Evolutionary conservation across 257 asterid genomes (phyloP).

Genomic region (Przewalskia tangutica): DNA sequence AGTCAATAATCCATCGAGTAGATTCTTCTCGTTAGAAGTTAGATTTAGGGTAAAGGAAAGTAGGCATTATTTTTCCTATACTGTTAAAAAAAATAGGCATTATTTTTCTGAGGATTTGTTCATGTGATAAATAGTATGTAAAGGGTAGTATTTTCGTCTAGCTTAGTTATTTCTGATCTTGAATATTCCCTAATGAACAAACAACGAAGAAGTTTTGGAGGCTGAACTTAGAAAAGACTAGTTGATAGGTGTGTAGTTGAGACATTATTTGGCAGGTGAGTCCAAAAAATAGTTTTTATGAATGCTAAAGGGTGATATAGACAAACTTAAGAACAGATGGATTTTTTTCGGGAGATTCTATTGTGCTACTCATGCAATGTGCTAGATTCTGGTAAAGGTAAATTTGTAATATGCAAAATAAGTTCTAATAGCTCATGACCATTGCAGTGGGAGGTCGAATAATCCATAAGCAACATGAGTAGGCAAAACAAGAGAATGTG

Average conservation of each 20-base stretch:
- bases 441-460: no score
- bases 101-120: background rate
- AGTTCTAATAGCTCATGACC: no score
- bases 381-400: no score
- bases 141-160: background rate
- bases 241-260: background rate
- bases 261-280: background rate
- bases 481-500: no score
- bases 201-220: background rate
- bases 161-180: background rate
- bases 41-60: background rate
- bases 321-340: background rate
- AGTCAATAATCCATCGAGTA: background rate
- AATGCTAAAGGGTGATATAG: background rate
- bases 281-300: background rate
- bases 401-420: no score
- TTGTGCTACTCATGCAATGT: no score
- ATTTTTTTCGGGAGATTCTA: no score
- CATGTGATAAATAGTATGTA: background rate
- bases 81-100: background rate
- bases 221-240: background rate
- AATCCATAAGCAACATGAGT: no score
- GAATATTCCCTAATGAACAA: background rate
- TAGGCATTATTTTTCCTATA: background rate
- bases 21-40: background rate